phyloP scores from a whole-genome alignment of 1,284 basidiomycete species.

The Trametes polyzona region DNA sequence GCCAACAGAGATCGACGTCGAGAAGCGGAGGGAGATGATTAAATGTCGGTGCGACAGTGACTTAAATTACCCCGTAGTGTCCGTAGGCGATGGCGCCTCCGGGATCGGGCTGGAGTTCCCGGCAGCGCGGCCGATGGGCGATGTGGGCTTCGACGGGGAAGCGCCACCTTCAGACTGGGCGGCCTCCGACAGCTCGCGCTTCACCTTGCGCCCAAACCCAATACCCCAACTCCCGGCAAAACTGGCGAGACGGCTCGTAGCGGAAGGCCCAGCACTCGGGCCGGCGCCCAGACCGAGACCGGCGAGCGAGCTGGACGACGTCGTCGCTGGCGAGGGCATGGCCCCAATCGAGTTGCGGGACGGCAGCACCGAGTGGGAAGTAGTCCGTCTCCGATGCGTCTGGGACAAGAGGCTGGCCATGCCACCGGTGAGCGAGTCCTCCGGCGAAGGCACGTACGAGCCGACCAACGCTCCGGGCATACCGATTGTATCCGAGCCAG shows the following conservation, averaged over 20 bases:
- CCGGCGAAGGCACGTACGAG: slow-evolving; percentile 54
- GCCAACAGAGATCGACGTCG: neutral
- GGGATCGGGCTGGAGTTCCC: slow-evolving; percentile 23
- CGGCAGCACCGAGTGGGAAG: slow-evolving; percentile 55
- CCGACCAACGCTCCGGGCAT: slow-evolving; percentile 15
- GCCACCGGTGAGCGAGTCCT: slow-evolving; percentile 60
- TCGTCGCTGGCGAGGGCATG: slow-evolving; percentile 29
- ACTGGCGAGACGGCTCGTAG: slow-evolving; percentile 56
- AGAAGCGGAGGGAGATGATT: neutral
- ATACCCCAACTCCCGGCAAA: slow-evolving; percentile 71
- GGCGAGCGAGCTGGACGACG: slow-evolving; percentile 19
- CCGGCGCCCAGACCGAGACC: slow-evolving; percentile 17
- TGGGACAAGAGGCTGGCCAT: slow-evolving; percentile 48
- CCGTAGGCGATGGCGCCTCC: slow-evolving; percentile 13
- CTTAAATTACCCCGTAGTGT: neutral
- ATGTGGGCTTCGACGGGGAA: slow-evolving; percentile 9
- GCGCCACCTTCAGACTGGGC: neutral
- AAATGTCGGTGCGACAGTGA: neutral
- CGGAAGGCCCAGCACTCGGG: slow-evolving; percentile 22
- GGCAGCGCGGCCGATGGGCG: slow-evolving; percentile 13
- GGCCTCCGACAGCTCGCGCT: slow-evolving; percentile 31
- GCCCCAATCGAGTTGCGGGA: slow-evolving; percentile 44
- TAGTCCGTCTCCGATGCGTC: slow-evolving; percentile 48
- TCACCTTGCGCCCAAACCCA: slow-evolving; percentile 60
- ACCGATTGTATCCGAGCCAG: slow-evolving; percentile 16